Percentiles rank a stretch among this genome's conserved stretches.
phyloP scores from a whole-genome alignment of 768 basidiomycete genomes.

The Leccinum aurantiacum region DNA sequence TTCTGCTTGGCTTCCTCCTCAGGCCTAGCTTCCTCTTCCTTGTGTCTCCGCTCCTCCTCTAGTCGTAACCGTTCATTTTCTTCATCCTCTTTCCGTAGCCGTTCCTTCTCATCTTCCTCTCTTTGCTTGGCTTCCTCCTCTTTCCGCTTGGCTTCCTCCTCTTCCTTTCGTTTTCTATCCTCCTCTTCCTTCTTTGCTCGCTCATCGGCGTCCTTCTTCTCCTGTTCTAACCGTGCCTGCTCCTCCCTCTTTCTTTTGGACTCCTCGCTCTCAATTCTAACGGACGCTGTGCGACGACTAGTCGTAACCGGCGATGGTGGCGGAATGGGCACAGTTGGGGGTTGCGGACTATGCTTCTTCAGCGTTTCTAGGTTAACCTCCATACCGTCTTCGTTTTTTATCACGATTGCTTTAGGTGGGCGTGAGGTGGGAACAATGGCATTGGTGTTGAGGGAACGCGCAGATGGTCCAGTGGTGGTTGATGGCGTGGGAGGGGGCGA shows the following conservation, averaged over 20 bases:
- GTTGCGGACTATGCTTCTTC: conserved; percentile 46
- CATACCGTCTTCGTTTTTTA: conserved; percentile 64
- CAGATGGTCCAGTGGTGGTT: conserved; percentile 41
- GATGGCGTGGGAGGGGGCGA: conserved; percentile 72
- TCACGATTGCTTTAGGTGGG: conserved; percentile 44
- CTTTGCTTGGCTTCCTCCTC: too few species aligned
- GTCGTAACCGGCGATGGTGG: conserved; percentile 35
- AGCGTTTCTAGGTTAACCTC: conserved; percentile 62
- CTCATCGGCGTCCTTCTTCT: conserved; percentile 40
- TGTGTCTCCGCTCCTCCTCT: too few species aligned
- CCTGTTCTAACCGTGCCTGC: conserved; percentile 41
- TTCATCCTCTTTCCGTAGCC: too few species aligned
- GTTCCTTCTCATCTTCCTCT: too few species aligned
- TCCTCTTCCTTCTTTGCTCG: conserved; percentile 37
- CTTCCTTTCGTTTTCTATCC: conserved; percentile 40
- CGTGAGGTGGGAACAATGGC: conserved; percentile 63
- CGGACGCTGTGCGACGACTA: conserved; percentile 31
- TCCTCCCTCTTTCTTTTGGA: conserved; percentile 50
- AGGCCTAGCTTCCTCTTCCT: too few species aligned
- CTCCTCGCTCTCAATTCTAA: conserved; percentile 68
- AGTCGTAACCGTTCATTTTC: too few species aligned
- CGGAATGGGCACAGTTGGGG: conserved; percentile 40
- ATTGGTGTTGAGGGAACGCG: conserved; percentile 54
- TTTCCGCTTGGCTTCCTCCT: conserved; percentile 37
- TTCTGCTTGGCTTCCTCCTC: too few species aligned